Base-by-base conservation (phyloP, 2,329 filamentous ascomycete genomes). In the Kalmusia sp. region DNA sequence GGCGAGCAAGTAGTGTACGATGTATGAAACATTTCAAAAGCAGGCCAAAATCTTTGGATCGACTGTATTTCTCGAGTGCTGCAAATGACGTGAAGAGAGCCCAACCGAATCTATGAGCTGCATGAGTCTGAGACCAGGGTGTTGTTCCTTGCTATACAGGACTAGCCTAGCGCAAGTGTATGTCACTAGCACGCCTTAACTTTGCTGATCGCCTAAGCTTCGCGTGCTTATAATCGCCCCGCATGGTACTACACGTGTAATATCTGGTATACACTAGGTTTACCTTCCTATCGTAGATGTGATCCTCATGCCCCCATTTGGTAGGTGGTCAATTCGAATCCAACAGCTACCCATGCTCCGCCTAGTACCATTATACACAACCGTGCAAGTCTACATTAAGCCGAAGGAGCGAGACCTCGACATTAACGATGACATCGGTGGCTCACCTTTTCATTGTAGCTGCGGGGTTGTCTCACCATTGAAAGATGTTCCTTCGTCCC, bases 1-100 rank as follows among this genome's bases (percentile, higher is more conserved):
- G 48, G 47, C 2, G 38, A 49, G 21, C 34, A 38, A 30, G 33
- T 48, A 27, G 33, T 37, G 11, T 34, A 31, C 7, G 41, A 45
- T 17, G 19, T 38, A 38, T 38, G n/a, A n/a, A n/a, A n/a, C n/a
- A n/a, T n/a, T n/a, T n/a, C n/a, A n/a, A n/a, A n/a, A n/a, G n/a
- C n/a, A n/a, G n/a, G n/a, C n/a, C n/a, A n/a, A n/a, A n/a, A n/a
- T n/a, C n/a, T n/a, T 28, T 28, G 27, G 27, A 28, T 12, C 12
- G 27, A 28, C 12, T 6, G 27, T 28, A 28, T 28, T 28, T 6
- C 27, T 28, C 12, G 6, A 28, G 27, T 28, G 12, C 27, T 28
- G 27, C 12, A 28, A 28, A 28, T 28, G 6, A 28, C 25, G 5
- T 14, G 8, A 6, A 25, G 19, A 41, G 7, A 28, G 12, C 12